Evolutionary conservation across 257 asterid genomes (phyloP).

Genomic region (Lycium barbarum): DNA sequence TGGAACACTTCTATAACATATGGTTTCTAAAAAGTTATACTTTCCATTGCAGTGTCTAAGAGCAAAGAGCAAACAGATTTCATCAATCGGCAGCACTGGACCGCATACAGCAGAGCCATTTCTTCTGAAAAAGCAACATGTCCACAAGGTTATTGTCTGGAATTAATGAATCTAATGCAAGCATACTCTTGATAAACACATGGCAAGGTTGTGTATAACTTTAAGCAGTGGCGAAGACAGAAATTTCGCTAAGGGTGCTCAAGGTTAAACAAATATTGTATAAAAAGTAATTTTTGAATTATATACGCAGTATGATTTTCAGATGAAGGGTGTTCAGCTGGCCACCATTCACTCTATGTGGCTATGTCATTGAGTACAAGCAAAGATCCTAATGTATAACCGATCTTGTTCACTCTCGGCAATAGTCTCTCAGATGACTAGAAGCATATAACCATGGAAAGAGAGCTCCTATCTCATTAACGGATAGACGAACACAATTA

Average conservation of each 20-base stretch:
- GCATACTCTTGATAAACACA: neutral
- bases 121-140: conserved; percentile 64
- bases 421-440: neutral
- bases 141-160: conserved; percentile 1
- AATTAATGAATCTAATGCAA: neutral
- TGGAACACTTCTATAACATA: conserved; percentile 29
- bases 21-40: conserved; percentile 18
- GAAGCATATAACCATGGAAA: neutral
- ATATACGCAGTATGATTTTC: too few relatives aligned
- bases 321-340: too few relatives aligned
- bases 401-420: neutral
- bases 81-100: conserved; percentile 70
- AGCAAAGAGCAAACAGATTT: conserved; percentile 46
- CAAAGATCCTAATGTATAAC: neutral
- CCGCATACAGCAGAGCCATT: conserved; percentile 89
- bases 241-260: too few relatives aligned
- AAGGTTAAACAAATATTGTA: too few relatives aligned
- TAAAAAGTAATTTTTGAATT: too few relatives aligned
- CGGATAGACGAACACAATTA: neutral
- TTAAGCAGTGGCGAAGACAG: neutral
- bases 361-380: neutral
- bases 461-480: neutral
- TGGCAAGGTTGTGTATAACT: neutral
- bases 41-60: conserved; percentile 39
- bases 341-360: too few relatives aligned